Evolutionary conservation across 371 early-diverging fungal genomes (phyloP), one percentile per base, ranked within the genome.

Genomic region (Mortierella sp.): DNA sequence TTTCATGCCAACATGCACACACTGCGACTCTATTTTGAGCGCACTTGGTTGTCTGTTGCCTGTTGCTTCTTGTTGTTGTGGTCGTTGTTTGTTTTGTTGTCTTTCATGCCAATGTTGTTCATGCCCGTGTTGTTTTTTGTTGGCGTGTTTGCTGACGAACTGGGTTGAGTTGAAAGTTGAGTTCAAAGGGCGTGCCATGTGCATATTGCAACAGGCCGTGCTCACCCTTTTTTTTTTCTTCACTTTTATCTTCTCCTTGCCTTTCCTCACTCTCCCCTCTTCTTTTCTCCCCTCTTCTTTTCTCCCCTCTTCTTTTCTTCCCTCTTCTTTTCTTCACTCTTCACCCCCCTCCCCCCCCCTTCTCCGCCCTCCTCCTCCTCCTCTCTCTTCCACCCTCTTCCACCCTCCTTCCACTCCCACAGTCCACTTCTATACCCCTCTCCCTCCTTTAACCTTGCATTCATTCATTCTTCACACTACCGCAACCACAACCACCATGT

Each of bases 121-220:
- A 11, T 44, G 10, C 44, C 10, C 1, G 44, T 4, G 2, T 48
- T 7, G 5, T 1, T 49, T 3, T 18, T 21, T 21, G 51, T 51
- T 21, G 1, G 51, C 18, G 0, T 51, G 32, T 29, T 14, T 32
- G 60, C 14, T 16, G 27, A 27, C 18, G 14, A 32, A 32, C 60
- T 24, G 56, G 7, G 27, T 27, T 32, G 60, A 32, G 60, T 60
- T 51, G 51, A 51, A 29, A 27, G 60, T 60, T 29, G 60, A 60
- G 32, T 60, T 60, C 60, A 65, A 65, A 35, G 32, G 38, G 65
- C 38, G 65, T 65, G 72, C 72, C 63, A 63, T 68, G 41, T 51
- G 41, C 38, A 60, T 41, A 60, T 56, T 2, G 43, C 46, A n/a
- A 14, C 48, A 21, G 75, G 49, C 75, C 29, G 55, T 38, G 27